Base-by-base conservation (phyloP, 441 rosid species). In the Mallotus japonicus region DNA sequence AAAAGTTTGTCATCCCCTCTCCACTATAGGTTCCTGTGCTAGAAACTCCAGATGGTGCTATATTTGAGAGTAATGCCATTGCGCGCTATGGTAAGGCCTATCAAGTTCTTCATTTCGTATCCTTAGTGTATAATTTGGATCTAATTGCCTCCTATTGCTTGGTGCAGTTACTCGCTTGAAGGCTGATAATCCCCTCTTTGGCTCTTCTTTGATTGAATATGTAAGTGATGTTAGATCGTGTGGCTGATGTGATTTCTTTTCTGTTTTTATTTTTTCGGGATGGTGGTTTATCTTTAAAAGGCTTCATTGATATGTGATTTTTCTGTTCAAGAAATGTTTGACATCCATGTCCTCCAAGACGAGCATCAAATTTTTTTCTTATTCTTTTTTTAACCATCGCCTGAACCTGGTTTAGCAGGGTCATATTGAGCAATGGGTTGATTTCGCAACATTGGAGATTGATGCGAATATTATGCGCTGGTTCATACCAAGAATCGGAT, bases 61-160 rank as follows among this genome's bases (percentile, higher is more conserved):
- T 95, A 20, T 92, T 89, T 61, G 97, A 95, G 85, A 95, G 99
- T 88, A 95, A 92, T 73, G 97, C 99, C 3, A 92, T 95, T 75
- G 97, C 97, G 12, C 92, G 96, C 11, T 92, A 91, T 60, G 97
- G 99, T 95, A 73, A 78, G 40, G 77, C n/a, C 13, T 57, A 0
- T 15, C 6, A 37, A 37, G 40, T 37, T 37, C 40, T 37, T 37
- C 40, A 37, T 37, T 37, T 37, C 2, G 6, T 37, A 37, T 37
- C 40, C 37, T 22, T 44, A 44, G 47, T 0, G 9, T 16, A 54
- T 5, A 13, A 11, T 19, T 37, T n/a, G 24, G 54, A 8, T n/a
- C 4, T 50, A 13, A 15, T 44, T 14, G 40, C 65, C 67, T 32
- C 24, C 17, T 67, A 15, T 8, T 37, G 40, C 40, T 37, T 37